Base-by-base conservation (phyloP, 1,139 yeast genomes). In the Arxiozyma telluris region DNA sequence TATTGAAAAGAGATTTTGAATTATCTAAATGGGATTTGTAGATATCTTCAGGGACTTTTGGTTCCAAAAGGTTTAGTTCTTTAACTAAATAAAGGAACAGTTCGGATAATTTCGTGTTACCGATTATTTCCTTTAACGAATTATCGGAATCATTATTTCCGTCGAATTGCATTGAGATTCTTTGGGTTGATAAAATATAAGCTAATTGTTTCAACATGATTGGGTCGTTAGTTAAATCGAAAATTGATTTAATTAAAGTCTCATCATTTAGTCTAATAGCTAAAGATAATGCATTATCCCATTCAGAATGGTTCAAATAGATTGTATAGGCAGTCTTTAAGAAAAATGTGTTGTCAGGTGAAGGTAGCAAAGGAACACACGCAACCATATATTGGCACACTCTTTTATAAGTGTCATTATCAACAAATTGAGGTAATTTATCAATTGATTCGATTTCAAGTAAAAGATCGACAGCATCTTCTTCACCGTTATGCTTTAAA, bases 311-410 rank as follows among this genome's bases (percentile, higher is more conserved):
- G 47, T 84, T 73, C 62, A 90, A 75, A 72, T 93, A 93, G 61
- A 94, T 89, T 45, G 89, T 76, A 70, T 76, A 93, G n/a, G 98
- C 98, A 17, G 97, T 90, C 65, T 87, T 82, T 64, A 94, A 79
- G 70, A 93, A 90, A 7, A 91, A 80, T 44, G 80, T 73, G 69
- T 91, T 97, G 67, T 93, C 98, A 15, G 97, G 97, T 30, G 96
- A 96, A 22, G 98, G 95, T 66, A 93, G 78, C 59, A 91, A 79
- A 39, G 97, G 96, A 20, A 93, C 98, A 73, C 98, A 93, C 58
- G 96, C 87, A 45, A 89, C 91, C 85, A 93, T 85, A 70, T 93
- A 93, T 60, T 88, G 81, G 68, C 98, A 91, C 30, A 91, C 98
- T 69, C 98, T 82, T 51, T 83, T 83, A 68, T 78, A 91, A 6